phyloP scores from a whole-genome alignment of 495 filamentous ascomycete species.

The Daldinia vernicosa region DNA sequence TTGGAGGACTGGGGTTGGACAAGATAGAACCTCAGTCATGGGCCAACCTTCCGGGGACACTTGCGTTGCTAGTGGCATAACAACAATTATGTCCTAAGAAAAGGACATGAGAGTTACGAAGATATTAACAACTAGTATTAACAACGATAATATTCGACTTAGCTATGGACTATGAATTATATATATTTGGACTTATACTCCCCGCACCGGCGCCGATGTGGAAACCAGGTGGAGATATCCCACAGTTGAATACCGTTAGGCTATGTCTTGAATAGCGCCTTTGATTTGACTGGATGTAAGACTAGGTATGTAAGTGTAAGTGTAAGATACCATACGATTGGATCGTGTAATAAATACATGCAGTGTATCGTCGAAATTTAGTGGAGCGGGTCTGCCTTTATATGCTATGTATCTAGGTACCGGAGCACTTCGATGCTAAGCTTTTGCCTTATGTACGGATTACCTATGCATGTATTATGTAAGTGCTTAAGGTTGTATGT shows the following conservation, averaged over 20 bases:
- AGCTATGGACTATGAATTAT: background rate
- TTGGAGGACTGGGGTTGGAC: constrained; percentile 14
- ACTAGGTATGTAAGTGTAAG: too few species aligned
- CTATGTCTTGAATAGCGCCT: constrained; percentile 13
- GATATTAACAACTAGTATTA: background rate
- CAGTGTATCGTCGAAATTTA: background rate
- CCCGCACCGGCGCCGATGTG: background rate
- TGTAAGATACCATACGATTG: background rate
- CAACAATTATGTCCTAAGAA: background rate
- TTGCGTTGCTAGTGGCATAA: background rate
- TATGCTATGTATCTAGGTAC: background rate
- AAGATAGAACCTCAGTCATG: constrained; percentile 4
- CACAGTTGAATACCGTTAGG: background rate
- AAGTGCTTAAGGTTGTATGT: background rate
- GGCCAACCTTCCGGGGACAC: background rate
- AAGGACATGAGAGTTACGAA: background rate
- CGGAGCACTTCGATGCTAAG: background rate
- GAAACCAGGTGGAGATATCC: background rate
- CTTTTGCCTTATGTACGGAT: background rate
- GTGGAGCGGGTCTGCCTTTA: background rate
- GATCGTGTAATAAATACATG: background rate
- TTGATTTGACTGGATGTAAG: constrained; percentile 7
- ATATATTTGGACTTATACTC: background rate
- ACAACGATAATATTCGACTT: background rate
- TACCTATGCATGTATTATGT: background rate